Evolutionary conservation across 345 rosid genomes (phyloP).

Genomic region (Combretum micranthum): DNA sequence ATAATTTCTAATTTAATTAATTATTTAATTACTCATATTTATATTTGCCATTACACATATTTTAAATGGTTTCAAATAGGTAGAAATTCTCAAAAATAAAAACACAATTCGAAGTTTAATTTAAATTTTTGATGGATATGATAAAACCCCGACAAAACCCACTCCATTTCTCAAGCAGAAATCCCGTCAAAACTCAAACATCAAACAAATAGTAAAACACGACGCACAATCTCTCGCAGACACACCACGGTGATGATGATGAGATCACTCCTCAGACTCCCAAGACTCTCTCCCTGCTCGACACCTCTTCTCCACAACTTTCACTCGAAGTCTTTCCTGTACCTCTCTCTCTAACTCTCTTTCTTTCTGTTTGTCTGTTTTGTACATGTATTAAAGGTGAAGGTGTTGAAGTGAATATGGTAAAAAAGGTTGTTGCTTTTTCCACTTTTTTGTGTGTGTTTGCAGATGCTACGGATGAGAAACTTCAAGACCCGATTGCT

Average conservation of each 20-base stretch:
- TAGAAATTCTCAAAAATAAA: too few species aligned
- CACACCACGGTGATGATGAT: constrained; percentile 18
- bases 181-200: not conserved
- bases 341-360: not conserved
- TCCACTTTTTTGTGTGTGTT: not conserved
- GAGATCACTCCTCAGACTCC: constrained; percentile 36
- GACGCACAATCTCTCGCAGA: constrained; percentile 14
- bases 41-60: too few species aligned
- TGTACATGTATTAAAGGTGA: not conserved
- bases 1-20: too few species aligned
- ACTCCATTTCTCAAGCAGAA: too few species aligned
- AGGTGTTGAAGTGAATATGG: not conserved
- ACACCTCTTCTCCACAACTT: constrained; percentile 26
- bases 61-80: too few species aligned
- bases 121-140: too few species aligned
- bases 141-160: too few species aligned
- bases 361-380: not conserved
- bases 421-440: constrained; percentile 1
- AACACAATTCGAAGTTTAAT: too few species aligned
- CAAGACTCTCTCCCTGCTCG: constrained; percentile 12
- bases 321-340: constrained; percentile 16
- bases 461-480: constrained; percentile 28
- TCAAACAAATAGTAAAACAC: not conserved
- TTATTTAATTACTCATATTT: too few species aligned
- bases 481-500: constrained; percentile 12